Conservation (phyloP, 2,329 filamentous ascomycete species). For the Elsinoe australis region DNA sequence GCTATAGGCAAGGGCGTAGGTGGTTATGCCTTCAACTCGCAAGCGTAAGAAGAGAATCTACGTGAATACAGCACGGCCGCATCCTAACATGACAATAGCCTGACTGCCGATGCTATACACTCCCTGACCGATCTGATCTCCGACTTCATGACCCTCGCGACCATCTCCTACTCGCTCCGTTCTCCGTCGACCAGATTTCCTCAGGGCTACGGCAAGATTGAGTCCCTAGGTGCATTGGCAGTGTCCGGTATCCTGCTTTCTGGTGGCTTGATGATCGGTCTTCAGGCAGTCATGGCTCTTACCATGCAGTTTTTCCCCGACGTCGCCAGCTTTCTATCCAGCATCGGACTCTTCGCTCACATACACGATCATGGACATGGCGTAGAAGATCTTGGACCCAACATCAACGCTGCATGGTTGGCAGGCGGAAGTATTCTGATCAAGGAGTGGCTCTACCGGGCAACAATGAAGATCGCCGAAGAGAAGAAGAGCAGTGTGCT, state of each 20-base stretch:
- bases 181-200: conserved; percentile 79
- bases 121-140: conserved; percentile 91
- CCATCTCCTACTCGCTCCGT: conserved; percentile 86
- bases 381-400: conserved; percentile 54
- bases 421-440: conserved; percentile 81
- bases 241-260: conserved; percentile 85
- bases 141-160: conserved; percentile 87
- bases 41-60: conserved; percentile 39
- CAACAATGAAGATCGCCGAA: conserved; percentile 93
- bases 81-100: conserved; percentile 18
- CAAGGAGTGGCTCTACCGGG: conserved; percentile 95
- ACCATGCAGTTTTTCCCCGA: conserved; percentile 44
- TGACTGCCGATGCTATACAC: conserved; percentile 78
- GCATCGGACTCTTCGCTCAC: conserved; percentile 42
- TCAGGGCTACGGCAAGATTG: conserved; percentile 92
- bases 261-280: conserved; percentile 87
- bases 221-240: conserved; percentile 85
- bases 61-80: conserved; percentile 10
- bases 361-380: conserved; percentile 55
- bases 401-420: conserved; percentile 90
- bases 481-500: conserved; percentile 94
- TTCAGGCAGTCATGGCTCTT: conserved; percentile 53
- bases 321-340: conserved; percentile 36
- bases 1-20: conserved; percentile 86
- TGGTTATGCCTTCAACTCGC: conserved; percentile 90